Evolutionary conservation across 441 rosid genomes (phyloP).

Genomic region (Croton laevigatus): DNA sequence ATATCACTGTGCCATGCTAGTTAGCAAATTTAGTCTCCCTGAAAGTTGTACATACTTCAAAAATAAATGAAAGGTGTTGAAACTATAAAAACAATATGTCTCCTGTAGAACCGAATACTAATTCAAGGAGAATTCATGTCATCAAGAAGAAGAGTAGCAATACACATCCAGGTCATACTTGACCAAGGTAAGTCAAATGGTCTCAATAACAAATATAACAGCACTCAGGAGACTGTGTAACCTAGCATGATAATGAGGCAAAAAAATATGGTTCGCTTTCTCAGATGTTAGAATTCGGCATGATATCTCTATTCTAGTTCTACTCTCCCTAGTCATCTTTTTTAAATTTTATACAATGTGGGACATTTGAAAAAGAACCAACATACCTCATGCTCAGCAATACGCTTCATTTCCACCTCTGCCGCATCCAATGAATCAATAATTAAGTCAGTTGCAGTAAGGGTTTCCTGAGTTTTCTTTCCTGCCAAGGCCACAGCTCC

Average conservation of each 20-base stretch:
- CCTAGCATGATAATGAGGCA: not conserved
- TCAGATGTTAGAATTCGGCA: not conserved
- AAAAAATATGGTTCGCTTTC: not conserved
- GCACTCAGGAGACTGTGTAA: not conserved
- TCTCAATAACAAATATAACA: not conserved
- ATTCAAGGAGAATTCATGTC: not conserved
- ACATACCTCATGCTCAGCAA: slow-evolving; percentile 68
- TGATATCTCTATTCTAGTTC: too few species aligned
- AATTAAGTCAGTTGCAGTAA: slow-evolving; percentile 77
- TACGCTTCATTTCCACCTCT: slow-evolving; percentile 58
- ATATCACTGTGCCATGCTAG: not conserved
- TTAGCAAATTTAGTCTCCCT: not conserved
- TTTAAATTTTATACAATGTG: too few species aligned
- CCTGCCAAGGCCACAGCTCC: slow-evolving; percentile 91
- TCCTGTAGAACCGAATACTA: not conserved
- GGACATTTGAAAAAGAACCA: not conserved
- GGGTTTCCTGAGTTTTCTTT: slow-evolving; percentile 71
- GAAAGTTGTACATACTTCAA: not conserved
- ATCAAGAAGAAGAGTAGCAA: slow-evolving; percentile 3
- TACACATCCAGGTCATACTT: not conserved
- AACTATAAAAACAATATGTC: not conserved
- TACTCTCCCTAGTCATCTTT: too few species aligned
- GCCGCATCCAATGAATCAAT: slow-evolving; percentile 78
- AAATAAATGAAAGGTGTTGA: not conserved
- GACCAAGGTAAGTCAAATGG: not conserved